These are phyloP conservation scores for Serendipita sp. DNA, from an alignment of 1,284 basidiomycete genomes.

Conservation along the genomic window DNA sequence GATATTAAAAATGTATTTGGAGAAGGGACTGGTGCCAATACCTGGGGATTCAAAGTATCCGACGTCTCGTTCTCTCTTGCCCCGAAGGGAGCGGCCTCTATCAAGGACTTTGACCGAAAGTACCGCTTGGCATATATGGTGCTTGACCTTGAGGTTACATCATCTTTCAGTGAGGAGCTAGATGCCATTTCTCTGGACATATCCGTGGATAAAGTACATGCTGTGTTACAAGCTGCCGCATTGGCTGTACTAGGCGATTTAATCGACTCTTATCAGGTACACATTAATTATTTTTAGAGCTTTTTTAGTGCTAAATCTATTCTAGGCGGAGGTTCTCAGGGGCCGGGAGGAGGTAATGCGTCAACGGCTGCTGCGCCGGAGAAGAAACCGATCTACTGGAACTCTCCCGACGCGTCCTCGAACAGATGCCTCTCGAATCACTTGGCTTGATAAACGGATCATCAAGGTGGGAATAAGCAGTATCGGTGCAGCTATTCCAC, in stretches of 20 bases:
- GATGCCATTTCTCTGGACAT: constrained; percentile 27
- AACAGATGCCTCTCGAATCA: constrained; percentile 20
- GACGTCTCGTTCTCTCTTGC: constrained; percentile 9
- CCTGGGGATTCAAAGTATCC: not conserved
- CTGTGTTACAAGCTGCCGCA: constrained; percentile 83
- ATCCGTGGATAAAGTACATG: constrained; percentile 61
- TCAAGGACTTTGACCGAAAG: constrained; percentile 34
- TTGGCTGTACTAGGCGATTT: constrained; percentile 80
- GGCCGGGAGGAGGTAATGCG: constrained; percentile 59
- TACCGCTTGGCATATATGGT: constrained; percentile 71
- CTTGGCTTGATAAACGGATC: constrained; percentile 54
- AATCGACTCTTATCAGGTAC: constrained; percentile 65
- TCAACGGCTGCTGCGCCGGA: constrained; percentile 14
- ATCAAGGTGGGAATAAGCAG: constrained; percentile 51
- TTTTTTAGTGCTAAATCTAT: constrained; percentile 6
- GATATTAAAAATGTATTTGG: not conserved
- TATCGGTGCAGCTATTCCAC: constrained; percentile 75
- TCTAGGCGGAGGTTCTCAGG: constrained; percentile 55
- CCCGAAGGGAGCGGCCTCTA: constrained; percentile 12
- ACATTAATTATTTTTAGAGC: constrained; percentile 9
- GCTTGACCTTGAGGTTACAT: constrained; percentile 47
- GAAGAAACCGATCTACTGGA: not conserved
- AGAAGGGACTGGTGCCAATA: not conserved
- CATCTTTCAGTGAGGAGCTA: constrained; percentile 15
- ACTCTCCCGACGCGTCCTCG: constrained; percentile 11